phyloP scores from a whole-genome alignment of 2,329 filamentous ascomycete genomes.

The Aspergillus fijiensis region DNA sequence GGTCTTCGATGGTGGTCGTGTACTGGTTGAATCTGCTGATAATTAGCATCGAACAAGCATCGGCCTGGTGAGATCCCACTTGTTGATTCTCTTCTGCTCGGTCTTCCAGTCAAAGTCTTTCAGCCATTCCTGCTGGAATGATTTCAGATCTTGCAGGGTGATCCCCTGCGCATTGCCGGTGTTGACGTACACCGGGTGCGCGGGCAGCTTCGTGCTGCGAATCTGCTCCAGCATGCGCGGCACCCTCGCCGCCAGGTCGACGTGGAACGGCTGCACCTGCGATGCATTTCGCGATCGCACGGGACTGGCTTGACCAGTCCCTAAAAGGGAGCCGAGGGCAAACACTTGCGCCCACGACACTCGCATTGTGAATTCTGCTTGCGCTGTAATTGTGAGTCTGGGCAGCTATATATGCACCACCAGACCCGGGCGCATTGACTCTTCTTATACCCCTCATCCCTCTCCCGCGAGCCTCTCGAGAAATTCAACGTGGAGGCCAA shows the following conservation, averaged over 20 bases:
- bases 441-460: neutral
- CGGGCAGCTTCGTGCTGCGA: neutral
- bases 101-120: neutral
- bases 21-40: conserved; percentile 9
- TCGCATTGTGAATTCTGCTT: neutral
- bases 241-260: neutral
- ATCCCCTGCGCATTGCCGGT: neutral
- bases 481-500: too few species aligned
- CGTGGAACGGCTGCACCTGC: neutral
- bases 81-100: neutral
- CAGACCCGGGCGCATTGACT: neutral
- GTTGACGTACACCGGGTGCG: neutral
- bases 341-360: neutral
- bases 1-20: conserved; percentile 5
- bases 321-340: neutral
- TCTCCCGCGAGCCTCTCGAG: neutral
- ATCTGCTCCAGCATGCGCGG: neutral
- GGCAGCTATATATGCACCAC: neutral
- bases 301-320: neutral
- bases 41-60: neutral
- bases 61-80: neutral
- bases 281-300: neutral
- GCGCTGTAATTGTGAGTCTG: too few species aligned
- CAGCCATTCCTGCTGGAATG: neutral
- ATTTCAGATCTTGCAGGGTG: neutral